These are phyloP conservation scores for Lecanicillium sp. DNA, from an alignment of 2,329 filamentous ascomycete species.

Conservation along the genomic window DNA sequence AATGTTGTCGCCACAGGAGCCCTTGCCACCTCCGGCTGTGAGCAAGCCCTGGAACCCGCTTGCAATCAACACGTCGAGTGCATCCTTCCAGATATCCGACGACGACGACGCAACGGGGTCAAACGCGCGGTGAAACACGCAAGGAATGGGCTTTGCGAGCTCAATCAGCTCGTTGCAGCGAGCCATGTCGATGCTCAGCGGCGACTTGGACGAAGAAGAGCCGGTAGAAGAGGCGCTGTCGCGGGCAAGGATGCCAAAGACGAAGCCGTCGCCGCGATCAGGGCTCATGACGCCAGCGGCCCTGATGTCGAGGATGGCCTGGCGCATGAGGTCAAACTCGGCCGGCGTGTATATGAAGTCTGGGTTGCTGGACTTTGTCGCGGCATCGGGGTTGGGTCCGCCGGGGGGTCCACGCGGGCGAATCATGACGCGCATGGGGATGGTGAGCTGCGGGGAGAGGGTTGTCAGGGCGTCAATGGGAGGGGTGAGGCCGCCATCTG, in stretches of 20 bases:
- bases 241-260: conserved; percentile 39
- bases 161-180: conserved; percentile 31
- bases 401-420: conserved; percentile 30
- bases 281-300: conserved; percentile 26
- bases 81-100: conserved; percentile 10
- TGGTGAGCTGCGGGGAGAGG: conserved; percentile 18
- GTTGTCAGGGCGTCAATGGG: conserved; percentile 27
- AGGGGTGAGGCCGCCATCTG: conserved; percentile 43
- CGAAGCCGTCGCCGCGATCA: conserved; percentile 43
- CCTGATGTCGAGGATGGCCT: conserved; percentile 29
- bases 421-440: conserved; percentile 47
- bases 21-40: conserved; percentile 40
- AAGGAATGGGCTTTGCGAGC: conserved; percentile 31
- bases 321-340: conserved; percentile 37
- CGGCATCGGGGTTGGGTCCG: too few relatives aligned
- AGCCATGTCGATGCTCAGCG: conserved; percentile 28
- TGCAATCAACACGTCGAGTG: conserved; percentile 24
- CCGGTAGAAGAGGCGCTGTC: neutral
- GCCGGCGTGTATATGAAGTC: conserved; percentile 42
- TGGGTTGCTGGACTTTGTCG: conserved; percentile 5
- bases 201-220: too few relatives aligned
- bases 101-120: conserved; percentile 32
- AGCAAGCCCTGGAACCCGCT: conserved; percentile 44
- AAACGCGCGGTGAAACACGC: conserved; percentile 50
- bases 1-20: conserved; percentile 31